Base-by-base conservation (phyloP, 306 rosid species). In the Sophora flavescens region DNA sequence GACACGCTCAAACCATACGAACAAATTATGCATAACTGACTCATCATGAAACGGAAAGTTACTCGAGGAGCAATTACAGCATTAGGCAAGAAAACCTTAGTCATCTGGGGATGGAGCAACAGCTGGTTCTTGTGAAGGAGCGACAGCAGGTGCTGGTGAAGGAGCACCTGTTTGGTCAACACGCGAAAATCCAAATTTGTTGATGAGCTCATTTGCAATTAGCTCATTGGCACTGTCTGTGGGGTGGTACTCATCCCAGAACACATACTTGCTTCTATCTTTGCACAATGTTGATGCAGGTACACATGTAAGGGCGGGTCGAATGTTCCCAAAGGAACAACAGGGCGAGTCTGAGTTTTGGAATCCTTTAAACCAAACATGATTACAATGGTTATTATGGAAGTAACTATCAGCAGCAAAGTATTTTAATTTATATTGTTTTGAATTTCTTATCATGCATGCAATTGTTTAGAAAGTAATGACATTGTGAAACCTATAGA, bases 211-310 rank as follows among this genome's bases (percentile, higher is more conserved):
- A 10, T 67, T 86, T 1, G 99, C 97, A 84, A 95, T 83, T 0
- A 92, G 14, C 78, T 89, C 87, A 74, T 89, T 95, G 38, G 99
- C 99, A 44, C 79, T 83, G 76, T 95, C 99, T 0, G 97, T 73
- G 2, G 99, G 99, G 81, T 95, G 99, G 51, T 95, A 95, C 73
- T 95, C 99, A 63, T 95, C 99, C 99, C 98, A 95, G 75, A 95
- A 95, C 62, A 95, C 91, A 48, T 95, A 92, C 64, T 95, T 92
- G 85, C 99, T 95, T 87, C 99, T 91, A 60, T 95, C 97, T 67
- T 72, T 79, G 81, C 99, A 95, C 78, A 95, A 53, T 35, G 65
- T 74, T 53, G 99, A 95, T 50, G 93, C 97, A 2, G 99, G 99
- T 8, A 88, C 36, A 50, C 97, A 95, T 38, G 99, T 95, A 0